A percentile compares a stretch with the other conserved stretches of the same genome.
phyloP scores from a whole-genome alignment of 768 basidiomycete genomes.

The Tricholoma furcatifolium region DNA sequence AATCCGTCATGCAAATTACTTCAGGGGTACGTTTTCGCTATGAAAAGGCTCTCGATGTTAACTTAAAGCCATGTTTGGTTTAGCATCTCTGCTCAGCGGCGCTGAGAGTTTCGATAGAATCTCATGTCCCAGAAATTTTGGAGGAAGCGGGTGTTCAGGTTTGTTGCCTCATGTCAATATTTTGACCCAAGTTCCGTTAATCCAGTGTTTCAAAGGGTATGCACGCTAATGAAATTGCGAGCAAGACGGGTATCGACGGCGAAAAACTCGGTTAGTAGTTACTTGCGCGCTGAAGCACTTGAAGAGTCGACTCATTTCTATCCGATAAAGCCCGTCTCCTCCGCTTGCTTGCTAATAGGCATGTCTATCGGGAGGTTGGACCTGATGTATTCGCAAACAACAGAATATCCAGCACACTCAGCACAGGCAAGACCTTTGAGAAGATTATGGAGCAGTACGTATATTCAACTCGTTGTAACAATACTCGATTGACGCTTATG shows the following conservation, averaged over 20 bases:
- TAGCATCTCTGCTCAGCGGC: too few relatives aligned
- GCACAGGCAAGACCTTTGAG: constrained; percentile 26
- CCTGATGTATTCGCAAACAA: too few relatives aligned
- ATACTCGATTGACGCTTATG: background rate
- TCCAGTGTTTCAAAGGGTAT: too few relatives aligned
- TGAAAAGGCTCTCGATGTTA: background rate
- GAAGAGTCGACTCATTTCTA: background rate
- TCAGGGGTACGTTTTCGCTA: constrained; percentile 20
- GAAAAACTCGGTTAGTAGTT: constrained; percentile 33
- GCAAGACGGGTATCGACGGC: too few relatives aligned
- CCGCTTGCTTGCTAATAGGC: too few relatives aligned
- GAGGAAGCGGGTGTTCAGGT: too few relatives aligned
- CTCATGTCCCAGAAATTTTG: constrained; percentile 27
- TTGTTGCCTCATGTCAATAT: too few relatives aligned
- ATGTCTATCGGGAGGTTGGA: too few relatives aligned
- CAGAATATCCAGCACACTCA: constrained; percentile 28
- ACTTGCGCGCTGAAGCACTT: too few relatives aligned
- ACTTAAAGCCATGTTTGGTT: background rate
- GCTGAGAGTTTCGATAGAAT: constrained; percentile 22
- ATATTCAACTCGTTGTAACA: too few relatives aligned
- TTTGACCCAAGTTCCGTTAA: too few relatives aligned
- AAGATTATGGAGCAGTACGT: constrained; percentile 26
- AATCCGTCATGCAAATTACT: constrained; percentile 19
- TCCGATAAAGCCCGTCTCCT: constrained; percentile 25
- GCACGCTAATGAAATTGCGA: too few relatives aligned